Evolutionary conservation across 768 basidiomycete genomes (phyloP).

Genomic region (Cyclocybe aegerita): DNA sequence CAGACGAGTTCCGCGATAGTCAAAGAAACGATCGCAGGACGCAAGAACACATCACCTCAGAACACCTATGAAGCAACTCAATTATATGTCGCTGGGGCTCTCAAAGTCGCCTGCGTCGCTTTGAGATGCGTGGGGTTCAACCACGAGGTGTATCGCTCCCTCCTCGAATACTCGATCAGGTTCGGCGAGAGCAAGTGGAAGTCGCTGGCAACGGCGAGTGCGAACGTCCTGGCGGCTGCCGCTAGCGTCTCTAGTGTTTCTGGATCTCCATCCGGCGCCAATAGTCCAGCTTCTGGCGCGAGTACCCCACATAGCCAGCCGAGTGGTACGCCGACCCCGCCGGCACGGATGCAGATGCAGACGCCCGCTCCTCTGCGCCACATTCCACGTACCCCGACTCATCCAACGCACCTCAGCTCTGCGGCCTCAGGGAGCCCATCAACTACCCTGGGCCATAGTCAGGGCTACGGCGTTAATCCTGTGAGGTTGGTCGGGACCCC

Average conservation of each 20-base stretch:
- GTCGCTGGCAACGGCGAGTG: conserved; percentile 14
- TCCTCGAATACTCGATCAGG: conserved; percentile 62
- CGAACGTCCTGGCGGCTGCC: conserved; percentile 4
- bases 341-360: background rate
- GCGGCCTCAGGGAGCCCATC: background rate
- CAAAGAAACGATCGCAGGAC: conserved; percentile 67
- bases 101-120: conserved; percentile 72
- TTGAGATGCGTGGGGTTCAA: conserved; percentile 80
- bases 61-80: conserved; percentile 74
- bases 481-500: no score
- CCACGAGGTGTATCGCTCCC: conserved; percentile 57
- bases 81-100: conserved; percentile 69
- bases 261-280: background rate
- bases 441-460: background rate
- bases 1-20: conserved; percentile 68
- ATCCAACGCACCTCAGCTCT: conserved; percentile 5
- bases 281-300: background rate
- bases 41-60: conserved; percentile 78
- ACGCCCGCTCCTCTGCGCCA: background rate
- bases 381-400: background rate
- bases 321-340: conserved; percentile 3
- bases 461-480: background rate
- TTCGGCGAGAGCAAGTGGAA: conserved; percentile 42
- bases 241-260: conserved; percentile 1
- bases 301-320: background rate